Conservation (phyloP, 2,329 filamentous ascomycete genomes). For the Pestalotiopsis sp. region DNA sequence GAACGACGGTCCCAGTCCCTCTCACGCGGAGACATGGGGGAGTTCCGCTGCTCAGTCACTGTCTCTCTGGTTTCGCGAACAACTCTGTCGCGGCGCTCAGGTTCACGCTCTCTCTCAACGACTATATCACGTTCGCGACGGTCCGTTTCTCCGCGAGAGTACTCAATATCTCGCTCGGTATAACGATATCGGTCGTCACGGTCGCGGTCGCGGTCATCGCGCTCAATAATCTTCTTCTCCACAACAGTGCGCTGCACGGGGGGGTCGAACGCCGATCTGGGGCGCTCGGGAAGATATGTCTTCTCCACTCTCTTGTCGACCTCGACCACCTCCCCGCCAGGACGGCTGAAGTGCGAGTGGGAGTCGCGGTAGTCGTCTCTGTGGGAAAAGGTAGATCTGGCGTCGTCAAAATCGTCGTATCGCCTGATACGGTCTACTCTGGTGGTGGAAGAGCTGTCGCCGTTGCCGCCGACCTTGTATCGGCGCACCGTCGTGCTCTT, state of each 20-base stretch:
- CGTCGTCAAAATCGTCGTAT: conserved; percentile 46
- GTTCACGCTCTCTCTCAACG: conserved; percentile 20
- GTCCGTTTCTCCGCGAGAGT: conserved; percentile 2
- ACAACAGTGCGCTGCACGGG: conserved; percentile 32
- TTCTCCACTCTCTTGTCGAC: conserved; percentile 44
- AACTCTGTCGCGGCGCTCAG: conserved; percentile 35
- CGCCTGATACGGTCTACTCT: conserved; percentile 35
- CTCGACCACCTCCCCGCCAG: conserved; percentile 43
- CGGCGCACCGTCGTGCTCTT: conserved; percentile 31
- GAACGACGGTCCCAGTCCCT: conserved; percentile 48
- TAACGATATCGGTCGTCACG: conserved; percentile 33
- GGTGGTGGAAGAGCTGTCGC: conserved; percentile 17
- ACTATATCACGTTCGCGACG: conserved; percentile 14
- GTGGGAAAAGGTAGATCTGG: conserved; percentile 45
- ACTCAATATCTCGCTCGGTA: conserved; percentile 4
- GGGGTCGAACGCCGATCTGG: conserved; percentile 53
- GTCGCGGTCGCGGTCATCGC: conserved; percentile 30
- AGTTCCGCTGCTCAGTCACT: conserved; percentile 37
- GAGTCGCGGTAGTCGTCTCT: conserved; percentile 15
- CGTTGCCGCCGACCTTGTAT: conserved; percentile 33
- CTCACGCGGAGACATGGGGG: conserved; percentile 33
- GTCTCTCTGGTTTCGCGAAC: conserved; percentile 49
- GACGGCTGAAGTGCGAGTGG: conserved; percentile 34
- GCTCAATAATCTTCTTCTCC: conserved; percentile 35
- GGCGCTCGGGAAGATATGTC: conserved; percentile 48